Percentiles rank a stretch among this genome's conserved stretches.
These are phyloP conservation scores for Ogataea glucozyma DNA, from an alignment of 805 yeast species.

Conservation along the genomic window DNA sequence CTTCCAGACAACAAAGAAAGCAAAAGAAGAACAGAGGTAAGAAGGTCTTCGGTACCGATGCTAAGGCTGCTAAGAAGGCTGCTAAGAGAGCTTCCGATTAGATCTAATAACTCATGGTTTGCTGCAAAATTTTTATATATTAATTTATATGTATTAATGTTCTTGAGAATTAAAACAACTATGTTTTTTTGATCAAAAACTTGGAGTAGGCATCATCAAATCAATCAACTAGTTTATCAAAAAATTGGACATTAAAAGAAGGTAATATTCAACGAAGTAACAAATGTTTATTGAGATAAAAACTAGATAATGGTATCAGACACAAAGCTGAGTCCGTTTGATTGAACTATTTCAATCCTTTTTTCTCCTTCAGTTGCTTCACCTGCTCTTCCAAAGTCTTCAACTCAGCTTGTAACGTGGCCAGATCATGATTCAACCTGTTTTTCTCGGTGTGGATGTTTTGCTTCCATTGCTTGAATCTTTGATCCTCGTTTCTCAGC, in stretches of 20 bases:
- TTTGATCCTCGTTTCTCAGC: slow-evolving; percentile 92
- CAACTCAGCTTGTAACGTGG: slow-evolving; percentile 78
- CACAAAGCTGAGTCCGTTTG: no score
- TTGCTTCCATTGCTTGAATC: slow-evolving; percentile 98
- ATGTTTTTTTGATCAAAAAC: slow-evolving; percentile 7
- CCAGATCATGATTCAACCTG: slow-evolving; percentile 90
- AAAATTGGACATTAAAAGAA: no score
- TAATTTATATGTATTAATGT: slow-evolving; percentile 14
- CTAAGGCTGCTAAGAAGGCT: slow-evolving; percentile 87
- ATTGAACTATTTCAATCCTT: slow-evolving; percentile 42
- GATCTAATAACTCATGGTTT: slow-evolving; percentile 17
- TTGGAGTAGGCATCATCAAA: neutral
- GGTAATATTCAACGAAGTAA: no score
- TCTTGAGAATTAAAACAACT: slow-evolving; percentile 8
- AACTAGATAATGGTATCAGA: no score
- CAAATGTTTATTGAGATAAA: no score
- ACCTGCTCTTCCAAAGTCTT: slow-evolving; percentile 76
- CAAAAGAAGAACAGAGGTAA: slow-evolving; percentile 99
- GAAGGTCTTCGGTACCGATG: slow-evolving; percentile 99
- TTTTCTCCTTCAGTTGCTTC: slow-evolving; percentile 56
- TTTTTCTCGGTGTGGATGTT: slow-evolving; percentile 94
- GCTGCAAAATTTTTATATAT: slow-evolving; percentile 10
- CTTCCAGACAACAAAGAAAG: slow-evolving; percentile 99
- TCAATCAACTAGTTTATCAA: neutral
- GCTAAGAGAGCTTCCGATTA: slow-evolving; percentile 90